Evolutionary conservation across 495 filamentous ascomycete genomes (phyloP), one percentile per base, ranked within the genome.

Genomic region (Penicillium paxilli): DNA sequence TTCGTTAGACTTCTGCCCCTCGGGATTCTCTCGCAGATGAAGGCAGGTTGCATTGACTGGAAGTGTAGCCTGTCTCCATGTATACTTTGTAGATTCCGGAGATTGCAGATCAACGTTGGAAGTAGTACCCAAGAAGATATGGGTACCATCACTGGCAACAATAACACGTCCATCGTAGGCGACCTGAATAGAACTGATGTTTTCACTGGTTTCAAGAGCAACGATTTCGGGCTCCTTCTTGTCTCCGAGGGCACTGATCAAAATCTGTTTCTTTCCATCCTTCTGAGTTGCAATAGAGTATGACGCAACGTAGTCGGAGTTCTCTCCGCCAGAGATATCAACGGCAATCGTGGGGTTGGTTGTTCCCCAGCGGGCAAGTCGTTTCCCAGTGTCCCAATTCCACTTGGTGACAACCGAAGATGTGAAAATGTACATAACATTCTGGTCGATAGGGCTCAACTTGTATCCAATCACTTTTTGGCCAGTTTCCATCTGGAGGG

Each of bases 371-470:
- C 67, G 65, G 14, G 59, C 64, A 21, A 80, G 37, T 22, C 74
- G 72, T 20, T 70, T 71, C 23, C 86, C 86, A 26, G 80, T 77
- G 8, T 77, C 79, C 91, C 91, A 96, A 61, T 96, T 79, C 81
- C 92, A 90, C 28, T 82, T 68, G 69, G 82, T 87, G 17, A 96
- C 74, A 21, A 66, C 70, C 0, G 88, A 90, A 14, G 79, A 82
- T 35, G 84, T 88, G 19, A 86, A 85, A 16, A 94, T 80, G 77
- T 87, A 91, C 26, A 96, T 53, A 25, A 80, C 66, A 44, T 87
- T 80, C 0, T 77, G 55, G 10, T 84, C 74, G 20, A 66, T 64
- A 8, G 80, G 77, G 16, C 88, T 92, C 7, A 92, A 52, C 16
- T 72, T 70, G 46, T 81, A 86, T 16, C 84, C 78, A 23, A 76